A percentile compares a stretch with the other conserved stretches of the same genome.
phyloP scores from a whole-genome alignment of 768 basidiomycete species.

The Nevesoporus exiguus region DNA sequence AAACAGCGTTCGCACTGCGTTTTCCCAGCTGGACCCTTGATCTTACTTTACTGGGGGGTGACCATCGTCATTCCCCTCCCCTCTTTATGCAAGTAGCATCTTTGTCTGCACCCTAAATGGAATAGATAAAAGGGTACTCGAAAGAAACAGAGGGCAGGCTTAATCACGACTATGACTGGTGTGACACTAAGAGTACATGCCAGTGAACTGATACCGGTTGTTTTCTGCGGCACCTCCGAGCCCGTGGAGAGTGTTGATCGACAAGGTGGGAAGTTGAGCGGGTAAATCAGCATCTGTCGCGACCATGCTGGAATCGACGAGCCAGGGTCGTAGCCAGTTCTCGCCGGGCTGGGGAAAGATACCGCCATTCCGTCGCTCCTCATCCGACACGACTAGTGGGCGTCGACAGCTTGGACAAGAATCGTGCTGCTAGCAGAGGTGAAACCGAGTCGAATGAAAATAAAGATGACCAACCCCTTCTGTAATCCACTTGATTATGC shows the following conservation, averaged over 20 bases:
- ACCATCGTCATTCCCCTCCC: conserved; percentile 6
- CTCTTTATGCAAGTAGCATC: conserved; percentile 17
- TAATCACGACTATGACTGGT: conserved; percentile 6
- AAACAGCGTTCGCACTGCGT: conserved; percentile 17
- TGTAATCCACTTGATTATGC: conserved; percentile 61
- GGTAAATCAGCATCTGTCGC: conserved; percentile 10
- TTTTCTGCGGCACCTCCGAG: conserved; percentile 11
- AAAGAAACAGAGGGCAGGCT: conserved; percentile 13
- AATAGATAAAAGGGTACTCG: conserved; percentile 28
- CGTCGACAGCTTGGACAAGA: conserved; percentile 68
- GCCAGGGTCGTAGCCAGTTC: conserved; percentile 24
- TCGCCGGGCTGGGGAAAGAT: conserved; percentile 2
- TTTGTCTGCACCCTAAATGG: conserved; percentile 21
- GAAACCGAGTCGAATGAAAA: conserved; percentile 2
- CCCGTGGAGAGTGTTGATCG: conserved; percentile 12
- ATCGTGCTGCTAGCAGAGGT: conserved; percentile 42
- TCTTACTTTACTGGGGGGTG: conserved; percentile 21
- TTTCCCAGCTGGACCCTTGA: conserved; percentile 23
- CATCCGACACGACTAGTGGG: conserved; percentile 36
- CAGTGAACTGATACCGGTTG: conserved; percentile 38
- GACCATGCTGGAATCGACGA: conserved; percentile 19
- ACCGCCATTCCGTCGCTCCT: conserved; percentile 13
- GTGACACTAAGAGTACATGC: conserved; percentile 55
- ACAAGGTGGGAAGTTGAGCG: conserved; percentile 18
- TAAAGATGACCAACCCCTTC: conserved; percentile 45